Conservation (phyloP, 2,329 filamentous ascomycete species). For the Blastomyces silverae region DNA sequence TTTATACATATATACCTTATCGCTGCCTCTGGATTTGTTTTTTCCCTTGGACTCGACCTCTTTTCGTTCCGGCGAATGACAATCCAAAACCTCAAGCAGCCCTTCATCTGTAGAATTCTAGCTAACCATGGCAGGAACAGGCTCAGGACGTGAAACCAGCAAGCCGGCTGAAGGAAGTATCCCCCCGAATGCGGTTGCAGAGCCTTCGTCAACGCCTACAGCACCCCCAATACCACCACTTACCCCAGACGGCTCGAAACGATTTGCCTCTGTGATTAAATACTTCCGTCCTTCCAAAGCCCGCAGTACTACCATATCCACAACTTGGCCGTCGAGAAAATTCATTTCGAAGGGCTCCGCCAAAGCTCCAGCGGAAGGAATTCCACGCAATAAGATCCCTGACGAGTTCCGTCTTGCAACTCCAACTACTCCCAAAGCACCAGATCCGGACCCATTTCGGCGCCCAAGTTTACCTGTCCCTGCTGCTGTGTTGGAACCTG, state of each 20-base stretch:
- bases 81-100: background rate
- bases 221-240: background rate
- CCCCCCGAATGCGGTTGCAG: background rate
- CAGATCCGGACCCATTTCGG: slow-evolving; percentile 1
- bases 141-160: slow-evolving; percentile 7
- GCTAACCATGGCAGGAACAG: slow-evolving; percentile 11
- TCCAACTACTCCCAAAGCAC: slow-evolving; percentile 3
- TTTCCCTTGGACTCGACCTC: background rate
- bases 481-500: slow-evolving; percentile 8
- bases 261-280: slow-evolving; percentile 20
- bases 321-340: slow-evolving; percentile 13
- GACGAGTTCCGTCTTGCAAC: slow-evolving; percentile 4
- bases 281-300: slow-evolving; percentile 19
- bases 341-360: slow-evolving; percentile 2
- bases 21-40: background rate
- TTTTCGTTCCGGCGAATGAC: background rate
- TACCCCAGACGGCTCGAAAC: slow-evolving; percentile 17
- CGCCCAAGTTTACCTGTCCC: slow-evolving; percentile 7
- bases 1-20: slow-evolving; percentile 9
- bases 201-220: background rate
- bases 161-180: background rate
- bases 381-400: slow-evolving; percentile 7
- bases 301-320: slow-evolving; percentile 13
- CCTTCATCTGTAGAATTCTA: background rate
- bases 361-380: background rate